Conservation (phyloP, 2,329 filamentous ascomycete genomes). For the Dendryphion nanum region DNA sequence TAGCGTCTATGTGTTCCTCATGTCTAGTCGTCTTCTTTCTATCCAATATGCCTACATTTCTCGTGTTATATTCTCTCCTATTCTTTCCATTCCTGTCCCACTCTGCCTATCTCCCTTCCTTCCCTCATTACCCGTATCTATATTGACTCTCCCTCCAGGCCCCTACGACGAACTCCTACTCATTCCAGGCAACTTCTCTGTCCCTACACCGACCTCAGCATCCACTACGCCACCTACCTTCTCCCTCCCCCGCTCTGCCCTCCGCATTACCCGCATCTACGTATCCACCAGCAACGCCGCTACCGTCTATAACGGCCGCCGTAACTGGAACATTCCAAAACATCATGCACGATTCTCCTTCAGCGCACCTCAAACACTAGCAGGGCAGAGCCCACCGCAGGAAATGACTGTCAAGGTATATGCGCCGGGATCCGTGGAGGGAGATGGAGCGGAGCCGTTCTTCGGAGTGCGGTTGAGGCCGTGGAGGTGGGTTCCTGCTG, state of each 20-base stretch:
- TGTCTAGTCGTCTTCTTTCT: too few relatives aligned
- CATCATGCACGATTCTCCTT: constrained; percentile 34
- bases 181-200: constrained; percentile 28
- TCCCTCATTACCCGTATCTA: neutral
- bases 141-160: constrained; percentile 10
- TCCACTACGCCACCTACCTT: constrained; percentile 12
- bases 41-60: too few relatives aligned
- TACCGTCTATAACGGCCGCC: constrained; percentile 32
- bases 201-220: constrained; percentile 15
- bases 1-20: too few relatives aligned
- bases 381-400: constrained; percentile 13
- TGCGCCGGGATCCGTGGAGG: constrained; percentile 19
- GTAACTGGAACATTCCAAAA: constrained; percentile 38
- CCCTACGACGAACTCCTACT: constrained; percentile 34
- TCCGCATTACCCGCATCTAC: constrained; percentile 32
- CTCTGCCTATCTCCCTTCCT: too few relatives aligned
- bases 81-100: too few relatives aligned
- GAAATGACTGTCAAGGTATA: constrained; percentile 25
- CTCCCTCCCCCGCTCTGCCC: constrained; percentile 25
- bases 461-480: constrained; percentile 27
- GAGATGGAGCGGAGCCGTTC: constrained; percentile 21
- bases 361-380: constrained; percentile 19
- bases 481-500: constrained; percentile 23
- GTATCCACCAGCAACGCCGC: constrained; percentile 34
- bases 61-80: too few relatives aligned